Conservation (phyloP, 768 basidiomycete species). For the Gelatoporia subvermispora region DNA sequence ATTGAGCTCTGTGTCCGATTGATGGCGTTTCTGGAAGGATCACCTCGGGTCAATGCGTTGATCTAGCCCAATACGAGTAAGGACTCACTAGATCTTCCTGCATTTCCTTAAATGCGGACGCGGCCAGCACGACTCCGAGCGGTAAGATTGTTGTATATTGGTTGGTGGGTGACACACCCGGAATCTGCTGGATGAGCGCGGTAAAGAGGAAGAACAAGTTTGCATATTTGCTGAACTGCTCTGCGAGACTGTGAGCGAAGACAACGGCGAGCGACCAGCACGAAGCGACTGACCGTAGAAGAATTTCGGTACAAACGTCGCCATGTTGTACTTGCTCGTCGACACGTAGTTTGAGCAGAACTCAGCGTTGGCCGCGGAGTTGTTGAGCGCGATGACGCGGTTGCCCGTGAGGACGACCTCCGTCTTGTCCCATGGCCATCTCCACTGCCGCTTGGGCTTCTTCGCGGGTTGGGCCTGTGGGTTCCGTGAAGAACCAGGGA, state of each 20-base stretch:
- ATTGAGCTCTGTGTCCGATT: constrained; percentile 90
- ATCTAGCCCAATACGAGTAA: not conserved
- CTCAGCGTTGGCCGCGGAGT: constrained; percentile 56
- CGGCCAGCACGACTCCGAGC: constrained; percentile 81
- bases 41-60: too few species aligned
- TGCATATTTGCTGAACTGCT: constrained; percentile 98
- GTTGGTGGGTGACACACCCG: constrained; percentile 95
- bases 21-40: constrained; percentile 79
- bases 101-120: constrained; percentile 91
- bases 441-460: constrained; percentile 45
- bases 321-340: constrained; percentile 91
- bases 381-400: constrained; percentile 80
- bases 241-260: constrained; percentile 35
- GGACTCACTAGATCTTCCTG: constrained; percentile 85
- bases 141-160: constrained; percentile 92
- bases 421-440: constrained; percentile 83
- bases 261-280: not conserved
- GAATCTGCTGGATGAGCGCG: constrained; percentile 95
- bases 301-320: constrained; percentile 90
- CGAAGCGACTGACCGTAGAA: constrained; percentile 59
- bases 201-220: constrained; percentile 99
- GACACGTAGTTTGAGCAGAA: constrained; percentile 82
- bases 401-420: constrained; percentile 63
- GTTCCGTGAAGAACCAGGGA: constrained; percentile 34
- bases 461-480: constrained; percentile 10